Evolutionary conservation across 2,329 filamentous ascomycete species (phyloP), one percentile per base, ranked within the genome.

Genomic region (Leptographium galeiforme): DNA sequence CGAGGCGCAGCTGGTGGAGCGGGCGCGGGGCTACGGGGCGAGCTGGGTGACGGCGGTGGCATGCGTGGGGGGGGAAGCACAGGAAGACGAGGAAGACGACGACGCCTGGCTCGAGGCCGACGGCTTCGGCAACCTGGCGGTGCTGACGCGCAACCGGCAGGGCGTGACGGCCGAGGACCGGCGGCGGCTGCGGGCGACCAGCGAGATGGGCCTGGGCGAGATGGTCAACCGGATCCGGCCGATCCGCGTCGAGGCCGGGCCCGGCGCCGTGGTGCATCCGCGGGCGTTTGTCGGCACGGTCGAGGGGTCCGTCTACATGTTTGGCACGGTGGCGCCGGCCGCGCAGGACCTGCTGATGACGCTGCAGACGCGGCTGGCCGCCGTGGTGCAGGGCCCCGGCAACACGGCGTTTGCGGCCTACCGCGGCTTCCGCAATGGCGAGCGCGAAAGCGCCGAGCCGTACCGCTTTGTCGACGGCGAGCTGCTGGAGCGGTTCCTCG

Each of bases 391-490:
- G 39, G 82, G 80, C 0, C 78, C 85, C 0, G 93, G 93, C 0
- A 72, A 82, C 48, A 78, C 95, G 49, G 75, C 82, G 0, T 97
- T 95, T 66, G 78, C 81, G 41, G 73, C 76, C 25, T 98, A 87
- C 71, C 79, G 93, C n/a, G 85, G 85, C 0, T 95, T 91, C 70
- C 81, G 81, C 56, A 94, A 82, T 52, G 73, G 80, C 30, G 82
- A 85, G 32, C 73, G 83, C 18, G 79, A 86, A 55, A 78, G 80
- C 0, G 82, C 86, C 0, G 87, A 85, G 41, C 91, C 93, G 0
- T 87, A 81, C 63, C 77, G 91, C 1, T 97, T 97, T 62, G 79
- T 98, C 13, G 93, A 98, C 63, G 93, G 91, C 0, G 91, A 96
- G 65, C 73, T 97, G 61, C 75, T 98, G 13, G 91, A 97, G 69